Evolutionary conservation across 305 asterid species (phyloP).

Genomic region (Fraxinus sp.): DNA sequence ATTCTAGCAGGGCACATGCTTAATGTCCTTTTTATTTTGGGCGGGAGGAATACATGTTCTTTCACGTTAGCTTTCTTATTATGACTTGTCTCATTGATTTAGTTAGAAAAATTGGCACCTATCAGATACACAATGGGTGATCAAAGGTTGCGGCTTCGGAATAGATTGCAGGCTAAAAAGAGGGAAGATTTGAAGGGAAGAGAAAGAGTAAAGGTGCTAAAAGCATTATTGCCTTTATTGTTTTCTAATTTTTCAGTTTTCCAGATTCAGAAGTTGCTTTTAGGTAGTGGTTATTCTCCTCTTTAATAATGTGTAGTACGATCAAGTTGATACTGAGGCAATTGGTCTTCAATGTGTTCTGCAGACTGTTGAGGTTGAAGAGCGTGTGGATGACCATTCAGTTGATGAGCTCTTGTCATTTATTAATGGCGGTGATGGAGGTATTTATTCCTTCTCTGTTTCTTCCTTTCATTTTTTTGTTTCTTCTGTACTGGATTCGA

Average conservation of each 20-base stretch:
- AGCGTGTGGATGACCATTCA: conserved; percentile 80
- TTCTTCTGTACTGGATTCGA: conserved; percentile 9
- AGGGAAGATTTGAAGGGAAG: conserved; percentile 86
- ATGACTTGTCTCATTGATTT: conserved; percentile 30
- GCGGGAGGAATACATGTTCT: conserved; percentile 17
- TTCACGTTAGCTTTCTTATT: conserved; percentile 24
- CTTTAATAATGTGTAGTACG: not conserved
- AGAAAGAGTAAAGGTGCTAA: conserved; percentile 70
- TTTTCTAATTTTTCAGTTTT: conserved; percentile 14
- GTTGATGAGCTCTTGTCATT: conserved; percentile 88
- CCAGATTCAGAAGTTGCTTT: conserved; percentile 28
- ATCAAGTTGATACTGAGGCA: conserved; percentile 35
- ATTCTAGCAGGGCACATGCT: conserved; percentile 60
- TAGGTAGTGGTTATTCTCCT: conserved; percentile 15
- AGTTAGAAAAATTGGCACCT: conserved; percentile 98
- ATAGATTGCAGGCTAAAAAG: conserved; percentile 89
- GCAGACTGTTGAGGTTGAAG: conserved; percentile 74
- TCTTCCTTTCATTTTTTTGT: conserved; percentile 14
- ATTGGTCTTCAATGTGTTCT: conserved; percentile 30
- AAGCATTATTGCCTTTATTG: conserved; percentile 13
- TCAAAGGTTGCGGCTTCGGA: conserved; percentile 86
- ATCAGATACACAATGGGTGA: conserved; percentile 84
- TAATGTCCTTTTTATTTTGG: conserved; percentile 33
- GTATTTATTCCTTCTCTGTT: conserved; percentile 33
- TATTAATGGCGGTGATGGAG: conserved; percentile 77